phyloP scores from a whole-genome alignment of 1,284 basidiomycete species.

The Cutaneotrichosporon cavernicola region DNA sequence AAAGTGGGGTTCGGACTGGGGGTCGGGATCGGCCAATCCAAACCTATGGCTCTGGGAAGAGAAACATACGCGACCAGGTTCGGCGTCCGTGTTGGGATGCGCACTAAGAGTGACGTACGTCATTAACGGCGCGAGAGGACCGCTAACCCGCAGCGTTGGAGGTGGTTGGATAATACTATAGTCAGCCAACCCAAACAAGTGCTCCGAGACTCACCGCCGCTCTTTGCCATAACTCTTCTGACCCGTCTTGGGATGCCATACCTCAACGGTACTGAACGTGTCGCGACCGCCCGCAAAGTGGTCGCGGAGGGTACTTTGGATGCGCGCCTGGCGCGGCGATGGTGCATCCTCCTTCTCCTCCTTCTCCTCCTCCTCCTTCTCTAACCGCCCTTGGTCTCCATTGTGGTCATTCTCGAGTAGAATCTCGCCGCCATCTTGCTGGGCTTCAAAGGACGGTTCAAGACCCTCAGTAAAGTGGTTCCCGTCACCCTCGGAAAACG shows the following conservation, averaged over 20 bases:
- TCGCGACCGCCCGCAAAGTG: constrained; percentile 12
- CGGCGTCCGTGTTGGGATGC: constrained; percentile 12
- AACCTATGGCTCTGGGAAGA: constrained; percentile 38
- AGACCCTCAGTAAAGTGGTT: neutral
- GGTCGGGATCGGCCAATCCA: neutral
- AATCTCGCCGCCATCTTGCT: neutral
- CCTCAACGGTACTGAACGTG: constrained; percentile 33
- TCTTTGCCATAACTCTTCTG: constrained; percentile 51
- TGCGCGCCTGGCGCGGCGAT: constrained; percentile 18
- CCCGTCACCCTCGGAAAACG: constrained; percentile 3
- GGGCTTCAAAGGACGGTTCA: neutral
- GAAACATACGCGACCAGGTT: constrained; percentile 12
- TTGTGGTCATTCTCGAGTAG: constrained; percentile 7
- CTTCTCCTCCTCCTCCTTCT: neutral
- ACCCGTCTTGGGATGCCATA: constrained; percentile 47
- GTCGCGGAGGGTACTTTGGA: constrained; percentile 16
- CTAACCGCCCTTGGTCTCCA: neutral
- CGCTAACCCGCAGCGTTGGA: constrained; percentile 41
- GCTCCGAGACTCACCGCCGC: constrained; percentile 33
- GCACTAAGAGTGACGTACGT: constrained; percentile 21
- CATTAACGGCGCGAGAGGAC: constrained; percentile 31
- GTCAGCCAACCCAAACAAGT: constrained; percentile 16
- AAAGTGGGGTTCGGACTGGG: neutral
- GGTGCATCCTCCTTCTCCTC: neutral
- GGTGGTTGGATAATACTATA: constrained; percentile 44